A percentile compares a stretch with the other conserved stretches of the same genome.
Conservation (phyloP, 2,329 filamentous ascomycete species). For the Cercospora zeae-maydis region DNA sequence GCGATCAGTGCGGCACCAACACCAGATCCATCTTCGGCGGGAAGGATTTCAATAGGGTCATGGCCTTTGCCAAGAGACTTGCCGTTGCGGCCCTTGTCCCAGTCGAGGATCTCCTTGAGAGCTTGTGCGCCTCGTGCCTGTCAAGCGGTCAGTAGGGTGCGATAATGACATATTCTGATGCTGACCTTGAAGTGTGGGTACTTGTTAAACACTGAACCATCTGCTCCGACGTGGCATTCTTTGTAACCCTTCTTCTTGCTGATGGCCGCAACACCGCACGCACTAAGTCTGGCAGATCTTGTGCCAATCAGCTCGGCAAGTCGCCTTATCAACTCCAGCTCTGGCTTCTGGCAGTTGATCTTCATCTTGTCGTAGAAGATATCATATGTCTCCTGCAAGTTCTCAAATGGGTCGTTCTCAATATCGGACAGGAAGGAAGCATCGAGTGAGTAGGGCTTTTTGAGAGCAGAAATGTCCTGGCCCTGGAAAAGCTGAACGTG, state of each 20-base stretch:
- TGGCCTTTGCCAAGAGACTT: slow-evolving; percentile 57
- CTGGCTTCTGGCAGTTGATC: slow-evolving; percentile 67
- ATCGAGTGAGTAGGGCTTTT: slow-evolving; percentile 85
- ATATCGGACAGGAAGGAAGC: slow-evolving; percentile 89
- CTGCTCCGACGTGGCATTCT: slow-evolving; percentile 88
- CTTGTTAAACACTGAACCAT: slow-evolving; percentile 98
- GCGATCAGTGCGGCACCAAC: slow-evolving; percentile 97
- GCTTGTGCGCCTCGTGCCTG: slow-evolving; percentile 75
- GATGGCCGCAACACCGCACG: slow-evolving; percentile 93
- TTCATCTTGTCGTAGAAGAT: slow-evolving; percentile 73
- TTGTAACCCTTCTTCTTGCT: slow-evolving; percentile 92
- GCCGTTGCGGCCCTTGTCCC: slow-evolving; percentile 69
- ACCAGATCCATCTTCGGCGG: slow-evolving; percentile 92
- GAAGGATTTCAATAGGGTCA: slow-evolving; percentile 78
- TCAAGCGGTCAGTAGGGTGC: slow-evolving; percentile 13
- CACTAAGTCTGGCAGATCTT: slow-evolving; percentile 84
- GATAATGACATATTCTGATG: neutral
- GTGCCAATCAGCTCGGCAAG: slow-evolving; percentile 93
- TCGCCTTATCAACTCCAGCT: slow-evolving; percentile 84
- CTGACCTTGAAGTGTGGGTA: slow-evolving; percentile 88
- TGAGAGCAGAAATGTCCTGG: slow-evolving; percentile 75
- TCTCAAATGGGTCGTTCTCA: slow-evolving; percentile 93
- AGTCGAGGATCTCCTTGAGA: slow-evolving; percentile 91
- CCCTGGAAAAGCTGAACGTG: slow-evolving; percentile 69
- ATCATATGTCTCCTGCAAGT: slow-evolving; percentile 82